Evolutionary conservation across 148 eudicot genomes (phyloP).

Genomic region (Bassia scoparia): DNA sequence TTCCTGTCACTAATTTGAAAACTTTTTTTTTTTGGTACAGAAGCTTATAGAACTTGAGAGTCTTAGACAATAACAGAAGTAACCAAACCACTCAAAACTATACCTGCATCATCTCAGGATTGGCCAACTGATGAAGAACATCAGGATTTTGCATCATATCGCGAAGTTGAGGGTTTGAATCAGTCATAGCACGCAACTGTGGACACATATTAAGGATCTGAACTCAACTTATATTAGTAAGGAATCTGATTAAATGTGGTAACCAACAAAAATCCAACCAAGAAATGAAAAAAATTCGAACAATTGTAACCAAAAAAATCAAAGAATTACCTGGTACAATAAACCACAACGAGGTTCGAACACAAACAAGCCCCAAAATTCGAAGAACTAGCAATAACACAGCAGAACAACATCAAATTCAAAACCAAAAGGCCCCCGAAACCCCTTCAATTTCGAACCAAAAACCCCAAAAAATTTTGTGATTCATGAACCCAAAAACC

Average conservation of each 20-base stretch:
- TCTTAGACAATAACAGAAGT: background rate
- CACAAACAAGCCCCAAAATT: too few species aligned
- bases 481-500: too few species aligned
- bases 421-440: too few species aligned
- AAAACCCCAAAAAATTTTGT: too few species aligned
- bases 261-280: background rate
- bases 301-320: too few species aligned
- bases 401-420: too few species aligned
- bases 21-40: background rate
- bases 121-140: conserved; percentile 59
- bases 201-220: conserved; percentile 61
- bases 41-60: background rate
- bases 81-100: background rate
- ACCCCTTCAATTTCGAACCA: too few species aligned
- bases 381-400: too few species aligned
- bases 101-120: conserved; percentile 94
- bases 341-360: too few species aligned
- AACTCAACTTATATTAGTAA: conserved; percentile 20
- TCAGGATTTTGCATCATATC: conserved; percentile 97
- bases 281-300: too few species aligned
- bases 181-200: conserved; percentile 73
- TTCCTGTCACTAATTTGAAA: too few species aligned
- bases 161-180: conserved; percentile 75
- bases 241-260: conserved; percentile 2
- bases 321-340: too few species aligned